A percentile compares a stretch with the other conserved stretches of the same genome.
phyloP scores from a whole-genome alignment of 805 yeast species.

The Dipodascus geniculatus region DNA sequence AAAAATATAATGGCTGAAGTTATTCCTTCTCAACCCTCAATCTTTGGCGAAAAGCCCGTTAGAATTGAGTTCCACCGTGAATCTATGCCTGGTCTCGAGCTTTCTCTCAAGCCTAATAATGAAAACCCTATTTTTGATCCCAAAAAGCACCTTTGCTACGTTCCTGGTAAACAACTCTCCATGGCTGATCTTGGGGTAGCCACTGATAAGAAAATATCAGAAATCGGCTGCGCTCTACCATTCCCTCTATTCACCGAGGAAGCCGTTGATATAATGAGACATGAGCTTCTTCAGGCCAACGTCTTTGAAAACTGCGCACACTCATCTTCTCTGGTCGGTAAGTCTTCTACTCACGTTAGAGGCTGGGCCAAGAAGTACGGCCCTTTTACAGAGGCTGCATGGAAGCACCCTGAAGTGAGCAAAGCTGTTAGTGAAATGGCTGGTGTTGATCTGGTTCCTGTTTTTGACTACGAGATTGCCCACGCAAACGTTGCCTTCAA shows the following conservation, averaged over 20 bases:
- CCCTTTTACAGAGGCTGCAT: slow-evolving; percentile 44
- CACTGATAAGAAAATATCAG: slow-evolving; percentile 37
- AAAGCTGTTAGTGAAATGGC: slow-evolving; percentile 47
- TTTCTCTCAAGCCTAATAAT: neutral
- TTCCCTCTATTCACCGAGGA: slow-evolving; percentile 52
- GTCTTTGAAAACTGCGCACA: slow-evolving; percentile 32
- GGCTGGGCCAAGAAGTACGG: slow-evolving; percentile 37
- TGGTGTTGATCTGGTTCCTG: slow-evolving; percentile 40
- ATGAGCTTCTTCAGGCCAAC: slow-evolving; percentile 39
- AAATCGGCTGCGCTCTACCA: slow-evolving; percentile 46
- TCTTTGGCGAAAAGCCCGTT: neutral
- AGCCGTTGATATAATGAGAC: slow-evolving; percentile 46
- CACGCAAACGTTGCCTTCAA: slow-evolving; percentile 33
- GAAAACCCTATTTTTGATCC: slow-evolving; percentile 25
- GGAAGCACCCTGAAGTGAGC: slow-evolving; percentile 47
- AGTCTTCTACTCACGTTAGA: slow-evolving; percentile 27
- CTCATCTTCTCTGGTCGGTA: slow-evolving; percentile 31
- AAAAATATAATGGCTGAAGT: neutral
- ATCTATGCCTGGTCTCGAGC: neutral
- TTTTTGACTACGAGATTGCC: slow-evolving; percentile 50
- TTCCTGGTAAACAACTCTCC: slow-evolving; percentile 26
- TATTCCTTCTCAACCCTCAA: neutral
- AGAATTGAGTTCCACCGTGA: neutral
- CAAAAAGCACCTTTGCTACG: slow-evolving; percentile 24
- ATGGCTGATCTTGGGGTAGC: slow-evolving; percentile 41